A percentile compares a stretch with the other conserved stretches of the same genome.
phyloP scores from a whole-genome alignment of 1,284 basidiomycete species.

The Ustilago bromivora region DNA sequence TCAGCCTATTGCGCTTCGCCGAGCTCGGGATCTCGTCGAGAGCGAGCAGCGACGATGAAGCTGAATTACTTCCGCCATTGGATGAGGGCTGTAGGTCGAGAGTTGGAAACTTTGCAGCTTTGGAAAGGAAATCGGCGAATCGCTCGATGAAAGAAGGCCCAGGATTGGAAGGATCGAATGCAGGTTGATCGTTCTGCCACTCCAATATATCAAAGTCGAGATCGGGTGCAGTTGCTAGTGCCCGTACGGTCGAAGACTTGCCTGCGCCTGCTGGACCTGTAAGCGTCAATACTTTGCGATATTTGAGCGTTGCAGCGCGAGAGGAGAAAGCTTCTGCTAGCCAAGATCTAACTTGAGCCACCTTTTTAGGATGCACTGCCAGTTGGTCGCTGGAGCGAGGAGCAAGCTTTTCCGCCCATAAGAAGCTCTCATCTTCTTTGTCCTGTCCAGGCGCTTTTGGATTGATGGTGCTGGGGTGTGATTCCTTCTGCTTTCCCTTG shows the following conservation, averaged over 20 bases:
- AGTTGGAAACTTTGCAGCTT: conserved; percentile 47
- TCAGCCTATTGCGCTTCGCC: conserved; percentile 70
- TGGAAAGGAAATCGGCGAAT: conserved; percentile 58
- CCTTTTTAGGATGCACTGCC: conserved; percentile 87
- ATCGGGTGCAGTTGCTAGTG: conserved; percentile 76
- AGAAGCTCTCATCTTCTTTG: neutral
- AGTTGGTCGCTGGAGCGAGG: conserved; percentile 73
- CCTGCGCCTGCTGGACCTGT: conserved; percentile 90
- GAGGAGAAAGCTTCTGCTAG: conserved; percentile 81
- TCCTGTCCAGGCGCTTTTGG: neutral
- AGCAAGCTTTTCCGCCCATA: conserved; percentile 40
- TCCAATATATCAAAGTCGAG: conserved; percentile 85
- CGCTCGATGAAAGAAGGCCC: conserved; percentile 44
- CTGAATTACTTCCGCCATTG: neutral
- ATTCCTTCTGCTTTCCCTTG: conserved; percentile 35
- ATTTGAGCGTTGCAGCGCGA: conserved; percentile 78
- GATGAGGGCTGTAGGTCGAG: conserved; percentile 29
- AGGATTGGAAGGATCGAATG: conserved; percentile 13
- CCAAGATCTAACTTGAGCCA: conserved; percentile 87
- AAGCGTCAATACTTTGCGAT: conserved; percentile 81
- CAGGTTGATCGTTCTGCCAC: conserved; percentile 77
- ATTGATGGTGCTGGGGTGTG: neutral
- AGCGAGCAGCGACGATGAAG: conserved; percentile 9
- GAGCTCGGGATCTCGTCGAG: conserved; percentile 1
- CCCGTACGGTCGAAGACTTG: conserved; percentile 86